phyloP scores from a whole-genome alignment of 164 flowering plant species.

The Annona squamosa region DNA sequence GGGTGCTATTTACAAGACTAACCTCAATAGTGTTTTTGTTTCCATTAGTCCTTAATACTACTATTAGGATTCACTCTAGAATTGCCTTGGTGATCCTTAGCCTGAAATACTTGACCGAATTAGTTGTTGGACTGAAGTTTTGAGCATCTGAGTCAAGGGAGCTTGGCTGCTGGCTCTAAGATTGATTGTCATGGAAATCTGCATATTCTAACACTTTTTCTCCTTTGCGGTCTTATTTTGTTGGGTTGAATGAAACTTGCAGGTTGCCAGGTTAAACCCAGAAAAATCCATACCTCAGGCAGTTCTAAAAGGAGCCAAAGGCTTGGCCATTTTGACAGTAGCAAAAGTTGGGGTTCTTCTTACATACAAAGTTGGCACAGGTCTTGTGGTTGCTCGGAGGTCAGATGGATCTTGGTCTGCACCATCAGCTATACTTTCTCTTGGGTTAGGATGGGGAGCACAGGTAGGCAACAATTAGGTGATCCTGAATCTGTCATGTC shows the following conservation, averaged over 20 bases:
- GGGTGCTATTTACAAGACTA: too few relatives aligned
- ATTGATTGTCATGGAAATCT: neutral
- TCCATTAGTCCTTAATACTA: too few relatives aligned
- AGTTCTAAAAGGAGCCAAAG: conserved; percentile 80
- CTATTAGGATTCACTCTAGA: too few relatives aligned
- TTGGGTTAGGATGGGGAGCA: conserved; percentile 96
- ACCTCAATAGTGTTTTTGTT: too few relatives aligned
- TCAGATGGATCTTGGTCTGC: conserved; percentile 98
- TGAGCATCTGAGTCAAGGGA: neutral
- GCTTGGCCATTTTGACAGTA: conserved; percentile 83
- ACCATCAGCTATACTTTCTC: conserved; percentile 79
- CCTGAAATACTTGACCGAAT: neutral
- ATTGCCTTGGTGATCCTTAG: too few relatives aligned
- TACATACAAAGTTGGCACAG: conserved; percentile 90
- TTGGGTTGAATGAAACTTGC: conserved; percentile 16
- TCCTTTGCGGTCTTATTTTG: neutral
- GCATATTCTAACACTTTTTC: neutral
- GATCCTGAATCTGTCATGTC: neutral
- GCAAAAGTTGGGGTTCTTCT: conserved; percentile 76
- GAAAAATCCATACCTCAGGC: conserved; percentile 77
- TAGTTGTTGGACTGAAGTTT: neutral
- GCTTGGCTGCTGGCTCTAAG: neutral
- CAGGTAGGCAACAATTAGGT: conserved; percentile 45
- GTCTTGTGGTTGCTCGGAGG: conserved; percentile 83
- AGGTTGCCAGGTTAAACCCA: conserved; percentile 71